Conservation (phyloP, 345 rosid genomes). For the Pugionium dolabratum region DNA sequence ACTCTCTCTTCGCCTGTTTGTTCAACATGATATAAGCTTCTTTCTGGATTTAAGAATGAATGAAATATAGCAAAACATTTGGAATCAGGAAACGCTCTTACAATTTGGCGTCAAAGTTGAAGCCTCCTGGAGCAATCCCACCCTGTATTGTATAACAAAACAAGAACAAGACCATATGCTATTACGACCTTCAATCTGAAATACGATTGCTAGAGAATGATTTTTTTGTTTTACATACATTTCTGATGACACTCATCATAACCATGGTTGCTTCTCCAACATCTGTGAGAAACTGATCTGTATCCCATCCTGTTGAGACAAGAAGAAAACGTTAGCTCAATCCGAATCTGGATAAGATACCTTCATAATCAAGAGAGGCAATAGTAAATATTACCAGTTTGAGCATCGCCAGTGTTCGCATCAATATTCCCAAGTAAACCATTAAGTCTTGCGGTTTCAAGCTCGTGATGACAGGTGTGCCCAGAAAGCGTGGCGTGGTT, state of each 20-base stretch:
- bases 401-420: constrained; percentile 96
- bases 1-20: constrained; percentile 85
- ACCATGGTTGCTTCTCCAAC: constrained; percentile 84
- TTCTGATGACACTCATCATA: constrained; percentile 83
- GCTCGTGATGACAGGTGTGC: constrained; percentile 93
- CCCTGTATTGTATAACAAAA: constrained; percentile 48
- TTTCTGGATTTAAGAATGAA: neutral
- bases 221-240: constrained; percentile 48
- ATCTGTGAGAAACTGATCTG: constrained; percentile 91
- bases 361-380: neutral
- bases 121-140: constrained; percentile 95
- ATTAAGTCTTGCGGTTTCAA: constrained; percentile 87
- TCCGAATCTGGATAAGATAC: neutral
- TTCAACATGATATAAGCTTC: constrained; percentile 1
- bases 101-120: constrained; percentile 97
- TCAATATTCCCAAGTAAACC: constrained; percentile 88
- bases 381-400: constrained; percentile 49
- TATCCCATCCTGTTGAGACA: constrained; percentile 76
- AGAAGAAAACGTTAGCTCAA: constrained; percentile 2
- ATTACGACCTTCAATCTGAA: neutral
- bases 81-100: constrained; percentile 38
- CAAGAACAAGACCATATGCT: constrained; percentile 1
- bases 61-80: neutral
- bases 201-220: neutral
- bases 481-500: constrained; percentile 98